A percentile compares a stretch with the other conserved stretches of the same genome.
Evolutionary conservation across 2,329 filamentous ascomycete genomes (phyloP).

Genomic region (Colletotrichum magnum): DNA sequence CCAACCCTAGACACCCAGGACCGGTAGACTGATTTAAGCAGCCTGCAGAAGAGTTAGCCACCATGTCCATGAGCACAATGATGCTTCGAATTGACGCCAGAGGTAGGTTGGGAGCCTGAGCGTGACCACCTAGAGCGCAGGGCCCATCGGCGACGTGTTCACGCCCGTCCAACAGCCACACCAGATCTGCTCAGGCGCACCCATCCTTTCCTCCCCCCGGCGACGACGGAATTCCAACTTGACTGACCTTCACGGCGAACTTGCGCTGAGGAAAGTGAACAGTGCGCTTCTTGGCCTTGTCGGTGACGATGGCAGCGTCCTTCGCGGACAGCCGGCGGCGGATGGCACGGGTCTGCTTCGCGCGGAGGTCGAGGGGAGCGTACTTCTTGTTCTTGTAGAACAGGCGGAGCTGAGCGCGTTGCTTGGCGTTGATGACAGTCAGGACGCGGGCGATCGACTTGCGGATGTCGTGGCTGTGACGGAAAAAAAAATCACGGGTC

Average conservation of each 20-base stretch:
- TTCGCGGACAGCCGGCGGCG: conserved; percentile 93
- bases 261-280: conserved; percentile 98
- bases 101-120: neutral
- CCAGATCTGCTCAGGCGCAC: too few species aligned
- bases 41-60: conserved; percentile 18
- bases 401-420: conserved; percentile 95
- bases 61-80: neutral
- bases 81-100: too few species aligned
- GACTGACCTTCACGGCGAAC: conserved; percentile 94
- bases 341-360: conserved; percentile 98
- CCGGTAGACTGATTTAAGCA: conserved; percentile 38
- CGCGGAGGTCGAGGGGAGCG: conserved; percentile 96
- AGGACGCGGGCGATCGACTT: conserved; percentile 99
- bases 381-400: conserved; percentile 99
- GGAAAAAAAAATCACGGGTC: conserved; percentile 26
- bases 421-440: conserved; percentile 99
- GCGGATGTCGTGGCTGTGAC: conserved; percentile 93
- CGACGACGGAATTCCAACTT: neutral
- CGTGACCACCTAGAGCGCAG: too few species aligned
- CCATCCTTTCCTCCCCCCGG: too few species aligned
- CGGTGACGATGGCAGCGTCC: conserved; percentile 86
- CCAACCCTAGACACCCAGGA: conserved; percentile 40
- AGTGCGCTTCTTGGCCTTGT: conserved; percentile 97
- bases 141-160: too few species aligned
- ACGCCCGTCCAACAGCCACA: too few species aligned